Evolutionary conservation across 495 filamentous ascomycete genomes (phyloP), one percentile per base, ranked within the genome.

Genomic region (Penicillium roqueforti): DNA sequence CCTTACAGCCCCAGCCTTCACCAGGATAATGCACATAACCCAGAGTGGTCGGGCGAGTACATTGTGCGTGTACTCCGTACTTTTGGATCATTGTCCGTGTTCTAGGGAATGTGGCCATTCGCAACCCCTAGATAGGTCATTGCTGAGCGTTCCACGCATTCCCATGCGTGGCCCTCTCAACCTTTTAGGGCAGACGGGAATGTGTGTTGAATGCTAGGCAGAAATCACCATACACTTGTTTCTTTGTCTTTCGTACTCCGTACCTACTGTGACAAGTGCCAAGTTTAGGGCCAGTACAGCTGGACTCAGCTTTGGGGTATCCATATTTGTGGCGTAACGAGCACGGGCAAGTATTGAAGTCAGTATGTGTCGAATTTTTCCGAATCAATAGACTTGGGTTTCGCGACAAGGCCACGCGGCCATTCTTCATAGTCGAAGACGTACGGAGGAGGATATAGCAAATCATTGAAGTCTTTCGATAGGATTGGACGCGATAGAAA

Each of bases 291-390:
- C 25, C 49, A 51, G 8, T 13, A 34, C 49, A 32, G 18, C 34
- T 41, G n/a, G 54, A 32, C 26, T 50, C n/a, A 43, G 36, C 49
- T 29, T 36, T 43, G 18, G 18, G 52, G 48, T 53, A 49, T 47
- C 26, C 41, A 55, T 50, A 11, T 43, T 43, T 51, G 56, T 59
- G 56, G 56, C 52, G 50, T 39, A 38, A 23, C 32, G 16, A 28
- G 31, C n/a, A 26, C 51, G 23, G 36, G 20, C 14, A 49, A 49
- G 32, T 23, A 23, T 41, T 9, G 9, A 11, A 19, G 18, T 41
- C 37, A 23, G 37, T 16, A 7, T 13, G 9, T 31, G 13, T 29
- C 28, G 10, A 29, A 3, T 9, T 31, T 39, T 20, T 39, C 6
- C 37, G 16, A 11, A 19, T 34, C n/a, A 2, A 13, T 6, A 16